These are phyloP conservation scores for barrel medic (Medicago truncatula) DNA, from an alignment of 306 rosid species.

Conservation along the genomic window DNA sequence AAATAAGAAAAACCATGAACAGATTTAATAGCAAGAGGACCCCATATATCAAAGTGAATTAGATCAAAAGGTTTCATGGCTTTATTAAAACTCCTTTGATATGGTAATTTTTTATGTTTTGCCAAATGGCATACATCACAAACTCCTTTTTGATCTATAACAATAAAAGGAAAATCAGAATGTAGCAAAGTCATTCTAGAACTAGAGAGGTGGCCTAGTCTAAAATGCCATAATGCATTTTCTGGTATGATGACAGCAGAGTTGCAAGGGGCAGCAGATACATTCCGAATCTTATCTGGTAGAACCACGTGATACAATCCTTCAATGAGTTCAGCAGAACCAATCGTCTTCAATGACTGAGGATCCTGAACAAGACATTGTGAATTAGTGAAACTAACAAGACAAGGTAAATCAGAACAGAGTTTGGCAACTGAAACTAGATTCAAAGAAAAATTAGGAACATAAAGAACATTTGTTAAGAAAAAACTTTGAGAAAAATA, in stretches of 20 bases:
- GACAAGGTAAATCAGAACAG: fast-evolving
- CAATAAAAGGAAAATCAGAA: not conserved
- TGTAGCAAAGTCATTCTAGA: not conserved
- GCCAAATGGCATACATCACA: not conserved
- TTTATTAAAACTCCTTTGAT: too few species aligned
- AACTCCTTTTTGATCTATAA: not conserved
- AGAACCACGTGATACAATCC: not conserved
- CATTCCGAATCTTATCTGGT: not conserved
- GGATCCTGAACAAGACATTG: not conserved
- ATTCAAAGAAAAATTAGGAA: not conserved
- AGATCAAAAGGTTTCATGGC: too few species aligned
- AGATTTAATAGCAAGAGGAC: not conserved
- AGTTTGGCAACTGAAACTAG: not conserved
- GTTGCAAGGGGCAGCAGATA: not conserved
- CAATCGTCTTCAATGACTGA: not conserved
- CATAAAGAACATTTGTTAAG: not conserved
- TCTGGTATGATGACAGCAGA: not conserved
- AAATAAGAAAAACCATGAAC: not conserved
- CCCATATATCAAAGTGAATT: not conserved
- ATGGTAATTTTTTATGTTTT: not conserved
- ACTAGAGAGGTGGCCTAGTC: not conserved
- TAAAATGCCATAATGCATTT: not conserved
- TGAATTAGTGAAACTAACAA: not conserved
- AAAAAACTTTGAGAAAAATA: not conserved
- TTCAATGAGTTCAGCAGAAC: not conserved